These are phyloP conservation scores for Trichomonascaceae sp. DNA, from an alignment of 1,139 yeast genomes.

Conservation along the genomic window DNA sequence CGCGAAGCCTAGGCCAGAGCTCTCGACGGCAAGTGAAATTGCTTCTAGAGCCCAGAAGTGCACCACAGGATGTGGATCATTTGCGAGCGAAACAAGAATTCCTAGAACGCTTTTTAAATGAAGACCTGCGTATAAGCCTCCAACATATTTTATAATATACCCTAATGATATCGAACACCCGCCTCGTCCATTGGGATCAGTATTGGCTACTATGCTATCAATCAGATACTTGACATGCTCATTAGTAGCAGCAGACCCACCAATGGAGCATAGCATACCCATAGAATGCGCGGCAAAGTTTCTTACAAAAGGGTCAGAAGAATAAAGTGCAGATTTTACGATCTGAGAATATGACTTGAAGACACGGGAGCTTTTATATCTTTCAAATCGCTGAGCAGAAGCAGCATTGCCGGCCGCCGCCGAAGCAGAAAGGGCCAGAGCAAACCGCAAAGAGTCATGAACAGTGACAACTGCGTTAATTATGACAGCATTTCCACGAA, in stretches of 20 bases:
- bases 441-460: conserved; percentile 45
- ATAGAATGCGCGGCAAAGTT: conserved; percentile 58
- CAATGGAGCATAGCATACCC: conserved; percentile 52
- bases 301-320: conserved; percentile 31
- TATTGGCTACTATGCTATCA: conserved; percentile 54
- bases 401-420: conserved; percentile 8
- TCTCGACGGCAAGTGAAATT: conserved; percentile 48
- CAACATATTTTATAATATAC: conserved; percentile 46
- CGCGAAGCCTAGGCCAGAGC: conserved; percentile 47
- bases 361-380: conserved; percentile 29
- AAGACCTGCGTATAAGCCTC: conserved; percentile 37
- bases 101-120: conserved; percentile 45
- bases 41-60: conserved; percentile 68
- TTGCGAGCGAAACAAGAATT: conserved; percentile 53
- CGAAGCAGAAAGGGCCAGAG: conserved; percentile 11
- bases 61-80: conserved; percentile 82
- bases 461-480: conserved; percentile 61
- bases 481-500: conserved; percentile 41
- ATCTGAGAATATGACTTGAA: conserved; percentile 52
- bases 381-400: conserved; percentile 9
- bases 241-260: conserved; percentile 35
- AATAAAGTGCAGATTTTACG: conserved; percentile 42
- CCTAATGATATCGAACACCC: conserved; percentile 58
- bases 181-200: conserved; percentile 62
- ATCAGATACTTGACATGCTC: conserved; percentile 51